Evolutionary conservation across 148 eudicot genomes (phyloP), one percentile per base, ranked within the genome.

Genomic region (Arctostaphylos glauca): DNA sequence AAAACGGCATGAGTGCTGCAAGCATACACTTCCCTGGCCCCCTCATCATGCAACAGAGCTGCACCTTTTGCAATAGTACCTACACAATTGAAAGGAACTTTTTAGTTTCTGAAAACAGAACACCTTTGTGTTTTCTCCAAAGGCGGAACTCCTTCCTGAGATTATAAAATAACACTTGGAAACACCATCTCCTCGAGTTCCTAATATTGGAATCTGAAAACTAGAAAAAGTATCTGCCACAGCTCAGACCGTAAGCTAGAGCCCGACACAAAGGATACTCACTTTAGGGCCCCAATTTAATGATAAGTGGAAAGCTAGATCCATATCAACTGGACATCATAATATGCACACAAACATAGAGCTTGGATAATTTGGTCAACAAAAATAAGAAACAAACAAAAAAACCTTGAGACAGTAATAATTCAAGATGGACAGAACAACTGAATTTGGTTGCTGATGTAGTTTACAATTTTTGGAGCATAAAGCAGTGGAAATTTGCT

Each of bases 11-110:
- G 95, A 48, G 93, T 92, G 81, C 91, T 75, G 84, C 95, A 92
- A 58, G 93, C 95, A 91, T 92, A 92, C 49, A 92, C 93, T 85
- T 91, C 92, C 81, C 89, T 86, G 77, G 95, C 95, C 25, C 95
- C 95, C 83, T 88, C 92, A 55, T 86, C 93, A 81, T 89, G 95
- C 68, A 92, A 83, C 78, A 92, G 85, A 59, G 87, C 90, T 70
- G 95, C 95, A 74, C 95, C 95, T 80, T 92, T 89, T 50, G 92
- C 82, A 68, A 92, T 92, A 31, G 95, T 92, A 72, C 95, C 95
- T 92, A 72, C 46, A 23, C 68, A 66, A 21, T 19, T 48, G 16
- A 52, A 44, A 68, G 53, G 5, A 53, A 38, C 41, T 52, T 18
- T 67, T 80, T 18, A 25, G 23, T 38, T 19, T 41, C n/a, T 49